A percentile compares a stretch with the other conserved stretches of the same genome.
Conservation (phyloP, 1,139 yeast genomes). For the Blastobotrys serpentis region DNA sequence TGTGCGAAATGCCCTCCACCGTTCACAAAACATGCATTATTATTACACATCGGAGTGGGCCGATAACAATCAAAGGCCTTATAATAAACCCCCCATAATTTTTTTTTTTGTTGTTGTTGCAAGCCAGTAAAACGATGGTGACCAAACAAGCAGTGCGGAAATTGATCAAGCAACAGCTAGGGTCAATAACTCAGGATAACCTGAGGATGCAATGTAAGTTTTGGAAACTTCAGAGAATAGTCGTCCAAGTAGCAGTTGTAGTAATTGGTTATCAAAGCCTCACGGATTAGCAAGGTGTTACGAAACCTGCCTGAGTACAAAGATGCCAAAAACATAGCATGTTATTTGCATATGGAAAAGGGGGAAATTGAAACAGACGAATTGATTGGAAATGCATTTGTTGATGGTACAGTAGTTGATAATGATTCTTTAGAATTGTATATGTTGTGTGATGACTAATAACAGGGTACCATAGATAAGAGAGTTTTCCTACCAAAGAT, state of each 20-base stretch:
- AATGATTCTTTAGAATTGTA: conserved; percentile 41
- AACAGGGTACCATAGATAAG: conserved; percentile 30
- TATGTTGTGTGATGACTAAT: conserved; percentile 27
- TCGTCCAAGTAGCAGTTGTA: too few species aligned
- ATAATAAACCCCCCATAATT: background rate
- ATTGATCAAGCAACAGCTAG: conserved; percentile 23
- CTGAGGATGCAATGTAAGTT: conserved; percentile 26
- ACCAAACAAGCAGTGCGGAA: conserved; percentile 31
- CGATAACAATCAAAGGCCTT: conserved; percentile 6
- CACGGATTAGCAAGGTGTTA: conserved; percentile 38
- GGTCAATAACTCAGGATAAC: conserved; percentile 18
- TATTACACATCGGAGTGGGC: conserved; percentile 1
- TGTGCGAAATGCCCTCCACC: too few species aligned
- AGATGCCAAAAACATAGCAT: conserved; percentile 51
- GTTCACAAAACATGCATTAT: too few species aligned
- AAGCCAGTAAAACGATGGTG: background rate
- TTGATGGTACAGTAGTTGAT: conserved; percentile 37
- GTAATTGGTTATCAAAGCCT: too few species aligned
- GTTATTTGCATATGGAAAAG: conserved; percentile 66
- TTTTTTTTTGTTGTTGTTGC: background rate
- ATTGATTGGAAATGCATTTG: conserved; percentile 52
- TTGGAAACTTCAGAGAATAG: too few species aligned
- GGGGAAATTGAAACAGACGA: conserved; percentile 58
- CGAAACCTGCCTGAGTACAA: conserved; percentile 42
- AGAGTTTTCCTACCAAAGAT: conserved; percentile 41